Conservation (phyloP, 2,329 filamentous ascomycete genomes). For the Colletotrichum lupini region DNA sequence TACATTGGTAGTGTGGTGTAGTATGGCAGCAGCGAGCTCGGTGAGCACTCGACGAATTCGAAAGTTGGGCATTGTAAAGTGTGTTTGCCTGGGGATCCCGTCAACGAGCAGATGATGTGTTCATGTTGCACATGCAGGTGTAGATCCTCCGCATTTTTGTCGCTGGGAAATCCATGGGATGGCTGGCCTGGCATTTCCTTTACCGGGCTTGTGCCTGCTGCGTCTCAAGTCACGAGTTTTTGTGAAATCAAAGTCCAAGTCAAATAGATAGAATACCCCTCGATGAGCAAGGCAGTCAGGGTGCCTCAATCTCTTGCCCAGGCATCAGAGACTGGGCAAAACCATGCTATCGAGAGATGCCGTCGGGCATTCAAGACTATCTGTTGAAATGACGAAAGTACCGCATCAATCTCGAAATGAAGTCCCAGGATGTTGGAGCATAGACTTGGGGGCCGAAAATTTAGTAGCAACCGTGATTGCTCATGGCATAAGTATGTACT, state of each 20-base stretch:
- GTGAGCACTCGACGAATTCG: background rate
- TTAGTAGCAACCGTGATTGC: slow-evolving; percentile 2
- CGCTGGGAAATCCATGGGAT: slow-evolving; percentile 10
- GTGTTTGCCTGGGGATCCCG: background rate
- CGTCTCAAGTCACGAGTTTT: background rate
- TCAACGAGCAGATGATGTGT: background rate
- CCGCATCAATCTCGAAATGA: slow-evolving; percentile 21
- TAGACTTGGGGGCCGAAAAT: slow-evolving; percentile 3
- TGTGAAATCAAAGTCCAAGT: background rate
- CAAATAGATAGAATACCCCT: background rate
- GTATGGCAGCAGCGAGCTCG: background rate
- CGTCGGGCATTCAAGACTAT: background rate
- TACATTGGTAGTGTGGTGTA: background rate
- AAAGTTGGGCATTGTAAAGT: background rate
- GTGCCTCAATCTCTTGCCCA: background rate
- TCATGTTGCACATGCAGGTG: slow-evolving; percentile 13
- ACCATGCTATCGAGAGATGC: background rate
- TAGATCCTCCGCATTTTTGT: slow-evolving; percentile 19
- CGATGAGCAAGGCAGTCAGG: background rate
- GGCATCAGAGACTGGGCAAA: background rate
- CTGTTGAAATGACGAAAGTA: background rate
- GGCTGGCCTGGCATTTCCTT: background rate
- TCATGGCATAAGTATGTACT: background rate
- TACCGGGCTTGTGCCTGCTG: background rate
- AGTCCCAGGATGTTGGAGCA: background rate